Percentiles rank a stretch among this genome's conserved stretches.
phyloP scores from a whole-genome alignment of 2,329 filamentous ascomycete species.

The Rutstroemia sp. region DNA sequence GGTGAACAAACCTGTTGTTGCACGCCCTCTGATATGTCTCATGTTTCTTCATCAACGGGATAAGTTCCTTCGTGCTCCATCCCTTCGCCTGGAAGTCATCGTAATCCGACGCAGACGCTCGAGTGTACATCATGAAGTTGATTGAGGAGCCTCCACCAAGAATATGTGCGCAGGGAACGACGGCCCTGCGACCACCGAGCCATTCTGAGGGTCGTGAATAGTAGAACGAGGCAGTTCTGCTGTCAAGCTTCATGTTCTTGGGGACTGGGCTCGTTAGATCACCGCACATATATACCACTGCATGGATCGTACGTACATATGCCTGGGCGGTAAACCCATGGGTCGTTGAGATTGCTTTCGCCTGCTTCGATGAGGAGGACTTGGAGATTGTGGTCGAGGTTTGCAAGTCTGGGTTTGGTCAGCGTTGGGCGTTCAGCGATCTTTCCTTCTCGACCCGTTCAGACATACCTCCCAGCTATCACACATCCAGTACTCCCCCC shows the following conservation, averaged over 20 bases:
- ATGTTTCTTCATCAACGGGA: conserved; percentile 48
- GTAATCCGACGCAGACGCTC: conserved; percentile 40
- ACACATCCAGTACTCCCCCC: conserved; percentile 42
- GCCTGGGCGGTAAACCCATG: conserved; percentile 43
- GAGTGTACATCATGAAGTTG: conserved; percentile 50
- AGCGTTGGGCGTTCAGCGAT: background rate
- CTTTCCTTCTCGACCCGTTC: background rate
- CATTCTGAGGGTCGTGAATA: conserved; percentile 49
- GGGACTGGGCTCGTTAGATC: conserved; percentile 19
- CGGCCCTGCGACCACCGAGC: conserved; percentile 51
- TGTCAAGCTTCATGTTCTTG: conserved; percentile 35
- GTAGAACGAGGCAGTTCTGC: conserved; percentile 60
- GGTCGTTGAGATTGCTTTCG: conserved; percentile 43
- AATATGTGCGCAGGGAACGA: conserved; percentile 38
- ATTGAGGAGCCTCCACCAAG: conserved; percentile 57
- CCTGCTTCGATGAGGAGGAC: conserved; percentile 49
- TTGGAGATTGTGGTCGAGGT: conserved; percentile 37
- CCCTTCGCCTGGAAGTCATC: conserved; percentile 47
- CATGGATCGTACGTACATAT: conserved; percentile 39
- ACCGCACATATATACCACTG: conserved; percentile 32
- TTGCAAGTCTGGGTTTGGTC: conserved; percentile 36
- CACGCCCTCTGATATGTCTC: conserved; percentile 48
- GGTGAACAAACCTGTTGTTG: conserved; percentile 42
- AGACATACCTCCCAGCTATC: conserved; percentile 36
- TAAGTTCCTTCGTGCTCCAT: conserved; percentile 44